Conservation (phyloP, 495 filamentous ascomycete genomes). For the Parathielavia appendiculata region DNA sequence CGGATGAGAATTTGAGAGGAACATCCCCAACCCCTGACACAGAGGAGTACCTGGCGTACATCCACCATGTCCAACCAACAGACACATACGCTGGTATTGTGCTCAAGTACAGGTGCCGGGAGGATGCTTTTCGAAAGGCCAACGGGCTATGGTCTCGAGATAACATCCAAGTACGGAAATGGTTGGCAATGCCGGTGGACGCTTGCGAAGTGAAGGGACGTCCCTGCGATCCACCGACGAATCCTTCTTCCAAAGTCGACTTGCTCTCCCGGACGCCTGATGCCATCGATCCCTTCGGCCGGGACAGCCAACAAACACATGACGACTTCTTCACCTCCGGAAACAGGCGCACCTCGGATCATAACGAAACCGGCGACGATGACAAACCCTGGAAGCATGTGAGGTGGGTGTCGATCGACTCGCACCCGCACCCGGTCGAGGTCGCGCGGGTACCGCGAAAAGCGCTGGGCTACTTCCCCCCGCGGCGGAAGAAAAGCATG, state of each 20-base stretch:
- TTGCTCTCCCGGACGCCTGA: conserved; percentile 44
- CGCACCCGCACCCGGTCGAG: conserved; percentile 63
- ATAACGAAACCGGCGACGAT: conserved; percentile 30
- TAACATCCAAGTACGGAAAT: conserved; percentile 74
- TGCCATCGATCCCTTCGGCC: conserved; percentile 25
- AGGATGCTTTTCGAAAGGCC: conserved; percentile 72
- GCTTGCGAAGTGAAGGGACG: conserved; percentile 80
- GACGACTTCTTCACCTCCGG: conserved; percentile 35
- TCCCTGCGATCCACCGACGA: conserved; percentile 43
- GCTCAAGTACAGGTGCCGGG: conserved; percentile 79
- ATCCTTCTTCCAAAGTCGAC: conserved; percentile 37
- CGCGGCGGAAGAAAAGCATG: conserved; percentile 71
- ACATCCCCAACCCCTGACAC: conserved; percentile 34
- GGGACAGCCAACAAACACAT: conserved; percentile 18
- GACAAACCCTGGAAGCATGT: conserved; percentile 72
- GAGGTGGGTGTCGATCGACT: conserved; percentile 76
- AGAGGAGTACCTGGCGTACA: conserved; percentile 74
- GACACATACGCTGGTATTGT: conserved; percentile 89
- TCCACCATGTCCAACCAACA: conserved; percentile 74
- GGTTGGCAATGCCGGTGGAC: conserved; percentile 81
- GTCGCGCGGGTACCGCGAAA: conserved; percentile 80
- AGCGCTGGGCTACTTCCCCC: conserved; percentile 86
- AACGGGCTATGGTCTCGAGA: conserved; percentile 95
- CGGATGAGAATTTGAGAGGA: conserved; percentile 41
- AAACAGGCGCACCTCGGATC: conserved; percentile 30